A percentile compares a stretch with the other conserved stretches of the same genome.
Evolutionary conservation across 1,284 basidiomycete genomes (phyloP).

Genomic region (Gymnopus androsaceus): DNA sequence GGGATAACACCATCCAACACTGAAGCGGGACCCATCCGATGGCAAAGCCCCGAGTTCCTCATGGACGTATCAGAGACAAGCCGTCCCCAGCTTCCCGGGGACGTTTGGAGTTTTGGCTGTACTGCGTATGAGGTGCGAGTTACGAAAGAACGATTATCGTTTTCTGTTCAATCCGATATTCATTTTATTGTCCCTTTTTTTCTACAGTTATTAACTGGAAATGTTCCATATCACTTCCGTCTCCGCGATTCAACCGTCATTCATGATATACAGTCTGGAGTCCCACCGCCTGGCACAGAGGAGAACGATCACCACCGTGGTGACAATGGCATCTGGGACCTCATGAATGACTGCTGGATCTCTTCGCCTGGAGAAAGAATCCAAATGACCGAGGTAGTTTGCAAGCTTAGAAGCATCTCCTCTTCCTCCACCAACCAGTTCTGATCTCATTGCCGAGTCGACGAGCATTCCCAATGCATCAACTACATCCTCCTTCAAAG

Average conservation of each 20-base stretch:
- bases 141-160: not conserved
- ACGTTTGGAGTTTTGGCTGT: conserved; percentile 37
- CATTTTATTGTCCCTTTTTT: not conserved
- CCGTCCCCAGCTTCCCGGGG: conserved; percentile 24
- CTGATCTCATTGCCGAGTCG: too few species aligned
- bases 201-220: conserved; percentile 26
- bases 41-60: conserved; percentile 35
- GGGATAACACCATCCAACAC: conserved; percentile 30
- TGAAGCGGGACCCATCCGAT: conserved; percentile 31
- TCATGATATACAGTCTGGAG: conserved; percentile 19
- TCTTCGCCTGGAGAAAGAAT: conserved; percentile 7
- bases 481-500: too few species aligned
- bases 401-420: not conserved
- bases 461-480: too few species aligned
- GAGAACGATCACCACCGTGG: conserved; percentile 3
- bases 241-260: conserved; percentile 23
- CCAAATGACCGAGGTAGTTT: conserved; percentile 8
- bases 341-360: conserved; percentile 15
- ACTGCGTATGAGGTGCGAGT: conserved; percentile 33
- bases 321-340: conserved; percentile 8
- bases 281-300: conserved; percentile 16
- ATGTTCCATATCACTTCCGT: conserved; percentile 24
- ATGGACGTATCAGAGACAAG: conserved; percentile 22
- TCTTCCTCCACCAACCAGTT: not conserved
- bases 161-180: too few species aligned